These are phyloP conservation scores for Lodderomyces elongisporus DNA, from an alignment of 1,139 yeast species.

Conservation along the genomic window DNA sequence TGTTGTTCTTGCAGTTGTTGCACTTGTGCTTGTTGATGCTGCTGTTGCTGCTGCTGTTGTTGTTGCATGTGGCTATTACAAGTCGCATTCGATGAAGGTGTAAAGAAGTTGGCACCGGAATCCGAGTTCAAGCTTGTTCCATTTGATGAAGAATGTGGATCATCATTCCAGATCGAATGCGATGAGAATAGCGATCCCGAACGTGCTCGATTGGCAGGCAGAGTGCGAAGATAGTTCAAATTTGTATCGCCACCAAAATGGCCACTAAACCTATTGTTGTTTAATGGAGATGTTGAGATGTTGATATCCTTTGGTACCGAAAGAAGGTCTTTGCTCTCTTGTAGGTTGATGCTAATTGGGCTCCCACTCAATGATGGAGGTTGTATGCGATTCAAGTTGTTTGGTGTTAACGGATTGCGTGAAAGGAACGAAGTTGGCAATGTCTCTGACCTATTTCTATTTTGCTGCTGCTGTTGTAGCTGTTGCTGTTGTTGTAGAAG, in stretches of 20 bases:
- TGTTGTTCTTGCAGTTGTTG: conserved; percentile 4
- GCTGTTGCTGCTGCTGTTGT: conserved; percentile 3
- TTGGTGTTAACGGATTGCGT: conserved; percentile 10
- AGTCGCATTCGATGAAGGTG: conserved; percentile 8
- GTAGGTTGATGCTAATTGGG: conserved; percentile 2
- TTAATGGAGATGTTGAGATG: conserved; percentile 2
- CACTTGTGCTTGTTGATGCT: too few relatives aligned
- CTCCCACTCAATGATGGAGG: conserved; percentile 1
- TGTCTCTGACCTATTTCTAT: conserved; percentile 56
- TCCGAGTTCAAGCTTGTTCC: conserved; percentile 4
- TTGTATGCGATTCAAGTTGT: not conserved
- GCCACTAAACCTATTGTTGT: not conserved
- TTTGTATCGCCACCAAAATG: not conserved
- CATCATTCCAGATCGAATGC: conserved; percentile 48
- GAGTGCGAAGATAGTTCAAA: conserved; percentile 4
- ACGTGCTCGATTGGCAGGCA: conserved; percentile 24
- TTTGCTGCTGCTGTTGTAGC: conserved; percentile 8
- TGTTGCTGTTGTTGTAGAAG: too few relatives aligned
- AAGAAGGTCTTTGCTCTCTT: conserved; percentile 1
- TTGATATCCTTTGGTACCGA: conserved; percentile 2
- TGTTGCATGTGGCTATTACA: conserved; percentile 4
- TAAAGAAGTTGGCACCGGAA: conserved; percentile 6
- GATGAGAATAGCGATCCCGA: conserved; percentile 44
- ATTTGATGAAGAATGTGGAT: conserved; percentile 10
- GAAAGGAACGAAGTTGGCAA: conserved; percentile 40